Percentiles rank a stretch among this genome's conserved stretches.
Conservation (phyloP, 2,329 filamentous ascomycete genomes). For the Sporothrix protearum region DNA sequence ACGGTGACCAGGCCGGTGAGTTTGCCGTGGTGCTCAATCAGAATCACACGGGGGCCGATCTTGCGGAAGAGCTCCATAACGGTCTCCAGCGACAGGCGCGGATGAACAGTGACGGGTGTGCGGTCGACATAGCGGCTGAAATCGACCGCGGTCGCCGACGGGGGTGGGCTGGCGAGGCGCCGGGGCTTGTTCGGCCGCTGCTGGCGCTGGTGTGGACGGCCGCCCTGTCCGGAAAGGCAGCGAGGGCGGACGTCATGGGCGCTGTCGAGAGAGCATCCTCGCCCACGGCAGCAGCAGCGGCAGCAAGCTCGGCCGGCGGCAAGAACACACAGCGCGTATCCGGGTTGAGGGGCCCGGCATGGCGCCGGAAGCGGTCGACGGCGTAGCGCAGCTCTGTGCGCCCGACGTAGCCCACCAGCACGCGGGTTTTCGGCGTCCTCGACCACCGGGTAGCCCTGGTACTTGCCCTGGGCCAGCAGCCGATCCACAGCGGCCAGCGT, state of each 20-base stretch:
- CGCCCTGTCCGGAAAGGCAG: conserved; percentile 11
- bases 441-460: conserved; percentile 90
- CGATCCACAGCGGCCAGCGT: conserved; percentile 72
- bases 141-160: conserved; percentile 55
- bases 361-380: conserved; percentile 71
- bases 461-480: conserved; percentile 72
- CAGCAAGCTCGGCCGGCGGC: conserved; percentile 38
- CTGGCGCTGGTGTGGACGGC: not conserved
- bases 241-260: conserved; percentile 46
- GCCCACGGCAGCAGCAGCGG: conserved; percentile 34
- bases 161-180: not conserved
- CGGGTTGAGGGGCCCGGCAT: conserved; percentile 58
- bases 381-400: conserved; percentile 89
- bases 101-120: conserved; percentile 87
- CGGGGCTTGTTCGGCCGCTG: conserved; percentile 29
- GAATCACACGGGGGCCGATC: conserved; percentile 83
- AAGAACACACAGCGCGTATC: conserved; percentile 72
- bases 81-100: conserved; percentile 85
- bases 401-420: conserved; percentile 85
- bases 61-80: conserved; percentile 99
- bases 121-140: conserved; percentile 85
- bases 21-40: conserved; percentile 84
- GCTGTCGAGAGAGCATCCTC: conserved; percentile 32
- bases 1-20: conserved; percentile 86
- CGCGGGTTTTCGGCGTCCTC: conserved; percentile 65